These are phyloP conservation scores for Daldinia caldariorum DNA, from an alignment of 495 filamentous ascomycete genomes.

Conservation along the genomic window DNA sequence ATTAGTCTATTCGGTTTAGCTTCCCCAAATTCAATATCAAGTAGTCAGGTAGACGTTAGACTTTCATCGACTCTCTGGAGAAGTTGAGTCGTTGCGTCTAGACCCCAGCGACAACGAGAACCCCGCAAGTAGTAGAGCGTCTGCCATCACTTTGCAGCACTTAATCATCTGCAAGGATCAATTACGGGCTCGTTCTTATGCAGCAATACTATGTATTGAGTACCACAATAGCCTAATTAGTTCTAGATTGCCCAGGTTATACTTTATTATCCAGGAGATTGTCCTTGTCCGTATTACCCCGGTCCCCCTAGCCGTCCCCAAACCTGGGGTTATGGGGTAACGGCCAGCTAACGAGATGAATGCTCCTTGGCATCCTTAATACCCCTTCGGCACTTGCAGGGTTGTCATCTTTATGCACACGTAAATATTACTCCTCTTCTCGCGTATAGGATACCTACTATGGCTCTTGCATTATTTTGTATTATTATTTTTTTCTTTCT, in stretches of 20 bases:
- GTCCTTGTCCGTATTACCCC: constrained; percentile 9
- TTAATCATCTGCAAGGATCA: constrained; percentile 16
- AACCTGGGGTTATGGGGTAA: constrained; percentile 37
- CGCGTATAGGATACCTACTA: not conserved
- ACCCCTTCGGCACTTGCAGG: constrained; percentile 40
- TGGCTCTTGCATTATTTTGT: not conserved
- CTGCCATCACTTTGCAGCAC: not conserved
- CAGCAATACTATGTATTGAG: constrained; percentile 21
- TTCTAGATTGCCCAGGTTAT: constrained; percentile 12
- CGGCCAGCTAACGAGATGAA: constrained; percentile 11
- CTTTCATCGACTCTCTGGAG: not conserved
- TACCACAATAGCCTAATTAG: constrained; percentile 32
- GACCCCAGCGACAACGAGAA: not conserved
- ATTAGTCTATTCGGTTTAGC: not conserved
- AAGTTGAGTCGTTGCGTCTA: not conserved
- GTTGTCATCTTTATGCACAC: constrained; percentile 13
- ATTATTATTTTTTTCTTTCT: no score
- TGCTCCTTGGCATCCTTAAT: constrained; percentile 30
- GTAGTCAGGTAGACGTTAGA: not conserved
- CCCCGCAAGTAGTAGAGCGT: constrained; percentile 9
- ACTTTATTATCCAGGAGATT: constrained; percentile 7
- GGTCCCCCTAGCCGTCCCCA: constrained; percentile 8
- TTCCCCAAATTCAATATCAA: not conserved
- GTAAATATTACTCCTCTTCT: constrained; percentile 26
- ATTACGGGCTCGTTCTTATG: not conserved